Evolutionary conservation across 768 basidiomycete genomes (phyloP).

Genomic region (Russula earlei): DNA sequence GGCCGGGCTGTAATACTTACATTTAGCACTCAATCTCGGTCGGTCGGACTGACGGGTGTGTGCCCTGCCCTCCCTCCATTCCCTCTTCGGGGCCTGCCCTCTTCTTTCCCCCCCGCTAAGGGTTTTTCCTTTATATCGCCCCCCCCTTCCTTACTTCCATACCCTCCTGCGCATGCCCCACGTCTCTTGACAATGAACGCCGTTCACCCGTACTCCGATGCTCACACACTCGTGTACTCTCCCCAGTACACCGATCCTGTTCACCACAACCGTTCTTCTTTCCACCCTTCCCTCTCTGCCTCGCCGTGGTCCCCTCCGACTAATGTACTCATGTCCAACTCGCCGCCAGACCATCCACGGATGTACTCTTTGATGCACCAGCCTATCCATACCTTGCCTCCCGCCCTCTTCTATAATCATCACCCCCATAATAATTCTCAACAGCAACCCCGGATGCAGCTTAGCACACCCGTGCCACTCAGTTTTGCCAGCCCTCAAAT

Average conservation of each 20-base stretch:
- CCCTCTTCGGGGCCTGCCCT: constrained; percentile 7
- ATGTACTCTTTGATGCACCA: constrained; percentile 22
- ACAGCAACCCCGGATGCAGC: constrained; percentile 13
- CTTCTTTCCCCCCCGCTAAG: constrained; percentile 8
- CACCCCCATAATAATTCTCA: constrained; percentile 10
- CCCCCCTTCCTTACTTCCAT: constrained; percentile 6
- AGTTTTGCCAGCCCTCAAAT: constrained; percentile 17
- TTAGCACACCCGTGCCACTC: constrained; percentile 11
- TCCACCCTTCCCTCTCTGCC: constrained; percentile 14
- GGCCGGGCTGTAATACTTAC: constrained; percentile 5
- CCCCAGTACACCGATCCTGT: constrained; percentile 19
- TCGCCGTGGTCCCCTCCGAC: constrained; percentile 22
- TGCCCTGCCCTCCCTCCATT: constrained; percentile 7
- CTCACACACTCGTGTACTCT: constrained; percentile 12
- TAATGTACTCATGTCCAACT: constrained; percentile 17
- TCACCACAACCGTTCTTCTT: constrained; percentile 18
- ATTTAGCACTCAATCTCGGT: constrained; percentile 7
- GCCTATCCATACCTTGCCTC: constrained; percentile 20
- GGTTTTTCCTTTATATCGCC: constrained; percentile 14
- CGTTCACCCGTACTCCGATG: constrained; percentile 17
- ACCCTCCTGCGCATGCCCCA: constrained; percentile 18
- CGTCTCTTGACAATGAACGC: constrained; percentile 17
- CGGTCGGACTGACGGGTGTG: constrained; percentile 1
- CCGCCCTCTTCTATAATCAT: constrained; percentile 16
- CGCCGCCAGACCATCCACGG: constrained; percentile 18